A percentile compares a stretch with the other conserved stretches of the same genome.
These are phyloP conservation scores for Citrus glauca DNA, from an alignment of 345 rosid species.

Conservation along the genomic window DNA sequence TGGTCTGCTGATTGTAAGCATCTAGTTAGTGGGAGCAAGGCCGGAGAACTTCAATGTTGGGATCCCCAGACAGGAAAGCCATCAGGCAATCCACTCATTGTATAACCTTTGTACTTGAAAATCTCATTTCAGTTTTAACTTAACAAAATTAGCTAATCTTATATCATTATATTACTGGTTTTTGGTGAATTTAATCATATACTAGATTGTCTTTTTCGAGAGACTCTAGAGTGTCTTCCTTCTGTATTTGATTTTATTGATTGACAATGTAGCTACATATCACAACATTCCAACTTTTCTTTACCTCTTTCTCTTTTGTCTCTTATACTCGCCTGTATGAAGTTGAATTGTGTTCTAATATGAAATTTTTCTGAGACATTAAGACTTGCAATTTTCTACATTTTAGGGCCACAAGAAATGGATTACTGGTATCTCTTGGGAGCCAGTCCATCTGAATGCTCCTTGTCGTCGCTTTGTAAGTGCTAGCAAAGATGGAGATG, in stretches of 20 bases:
- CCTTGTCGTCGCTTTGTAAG: conserved; percentile 96
- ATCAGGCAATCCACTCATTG: conserved; percentile 63
- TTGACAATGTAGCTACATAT: neutral
- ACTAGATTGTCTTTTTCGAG: neutral
- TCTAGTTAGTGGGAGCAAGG: conserved; percentile 87
- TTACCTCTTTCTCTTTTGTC: neutral
- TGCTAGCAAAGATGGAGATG: conserved; percentile 98
- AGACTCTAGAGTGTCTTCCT: neutral
- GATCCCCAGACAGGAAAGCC: conserved; percentile 75
- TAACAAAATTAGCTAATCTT: neutral
- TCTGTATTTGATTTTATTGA: neutral
- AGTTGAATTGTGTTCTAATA: neutral
- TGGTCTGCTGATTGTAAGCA: conserved; percentile 97
- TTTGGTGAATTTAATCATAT: neutral
- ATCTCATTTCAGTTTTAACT: neutral
- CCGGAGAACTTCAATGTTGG: conserved; percentile 89
- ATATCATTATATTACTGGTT: neutral
- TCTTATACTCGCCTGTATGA: neutral
- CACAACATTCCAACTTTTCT: neutral
- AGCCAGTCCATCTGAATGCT: conserved; percentile 84
- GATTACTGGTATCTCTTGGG: conserved; percentile 98
- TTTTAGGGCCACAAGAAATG: conserved; percentile 95
- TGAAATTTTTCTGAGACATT: neutral
- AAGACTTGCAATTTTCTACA: conserved; percentile 16
- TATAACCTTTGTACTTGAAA: conserved; percentile 27